Percentiles rank a stretch among this genome's conserved stretches.
Conservation (phyloP, 257 asterid species). For the Vinca minor region DNA sequence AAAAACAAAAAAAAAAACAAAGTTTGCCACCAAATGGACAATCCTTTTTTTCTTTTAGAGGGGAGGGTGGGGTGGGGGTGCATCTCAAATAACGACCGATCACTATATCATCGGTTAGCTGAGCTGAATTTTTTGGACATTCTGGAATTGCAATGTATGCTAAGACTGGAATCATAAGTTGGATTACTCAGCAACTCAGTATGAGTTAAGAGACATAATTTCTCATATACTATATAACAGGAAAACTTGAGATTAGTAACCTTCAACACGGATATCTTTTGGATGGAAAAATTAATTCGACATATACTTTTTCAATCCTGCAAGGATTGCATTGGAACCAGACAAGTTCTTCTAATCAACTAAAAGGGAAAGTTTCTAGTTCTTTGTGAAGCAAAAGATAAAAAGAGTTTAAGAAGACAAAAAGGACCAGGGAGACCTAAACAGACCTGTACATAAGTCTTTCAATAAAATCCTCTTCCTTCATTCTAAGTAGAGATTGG, state of each 20-base stretch:
- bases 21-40: neutral
- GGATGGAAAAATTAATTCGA: too few relatives aligned
- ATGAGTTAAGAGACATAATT: too few relatives aligned
- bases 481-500: constrained; percentile 85
- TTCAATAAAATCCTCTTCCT: constrained; percentile 96
- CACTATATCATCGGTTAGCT: neutral
- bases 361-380: neutral
- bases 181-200: neutral
- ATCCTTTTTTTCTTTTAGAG: neutral
- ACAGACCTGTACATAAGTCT: constrained; percentile 88
- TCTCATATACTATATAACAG: too few relatives aligned
- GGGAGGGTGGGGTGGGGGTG: too few relatives aligned
- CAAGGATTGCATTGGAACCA: neutral
- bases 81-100: neutral
- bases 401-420: neutral
- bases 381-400: neutral
- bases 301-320: neutral
- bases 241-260: too few relatives aligned
- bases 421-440: constrained; percentile 8
- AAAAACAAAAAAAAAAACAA: neutral
- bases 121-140: neutral
- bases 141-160: neutral
- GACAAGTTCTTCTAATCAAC: neutral
- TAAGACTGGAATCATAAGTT: neutral
- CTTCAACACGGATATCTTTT: too few relatives aligned